Evolutionary conservation across 2,329 filamentous ascomycete species (phyloP).

Genomic region (Bipolaris zeicola): DNA sequence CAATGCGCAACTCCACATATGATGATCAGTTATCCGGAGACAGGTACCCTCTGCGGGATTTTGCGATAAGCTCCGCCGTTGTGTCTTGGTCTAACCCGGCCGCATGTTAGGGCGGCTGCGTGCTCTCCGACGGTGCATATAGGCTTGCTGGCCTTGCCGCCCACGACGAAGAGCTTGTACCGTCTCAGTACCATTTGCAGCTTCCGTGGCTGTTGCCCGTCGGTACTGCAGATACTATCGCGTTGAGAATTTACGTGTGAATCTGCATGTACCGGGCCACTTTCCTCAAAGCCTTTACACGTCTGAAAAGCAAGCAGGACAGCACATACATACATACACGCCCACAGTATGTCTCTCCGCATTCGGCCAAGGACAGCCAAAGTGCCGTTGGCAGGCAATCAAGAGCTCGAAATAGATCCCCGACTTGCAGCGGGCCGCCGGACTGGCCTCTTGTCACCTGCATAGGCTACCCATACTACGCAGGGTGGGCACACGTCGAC

Average conservation of each 20-base stretch:
- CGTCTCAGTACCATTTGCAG: not conserved
- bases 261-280: not conserved
- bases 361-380: slow-evolving; percentile 16
- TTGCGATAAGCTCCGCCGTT: slow-evolving; percentile 1
- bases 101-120: slow-evolving; percentile 21
- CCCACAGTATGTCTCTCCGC: slow-evolving; percentile 19
- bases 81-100: slow-evolving; percentile 2
- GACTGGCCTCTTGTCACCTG: slow-evolving; percentile 37
- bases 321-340: slow-evolving; percentile 1
- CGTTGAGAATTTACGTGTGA: not conserved
- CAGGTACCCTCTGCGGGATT: not conserved
- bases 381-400: slow-evolving; percentile 15
- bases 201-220: not conserved
- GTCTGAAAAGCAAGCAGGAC: slow-evolving; percentile 6
- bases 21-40: not conserved
- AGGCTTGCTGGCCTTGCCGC: slow-evolving; percentile 15
- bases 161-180: slow-evolving; percentile 2
- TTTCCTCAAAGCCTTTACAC: not conserved
- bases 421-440: slow-evolving; percentile 40
- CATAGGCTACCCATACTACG: slow-evolving; percentile 37
- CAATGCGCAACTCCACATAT: not conserved
- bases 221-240: not conserved
- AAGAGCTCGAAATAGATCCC: slow-evolving; percentile 43
- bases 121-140: slow-evolving; percentile 2
- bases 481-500: slow-evolving; percentile 33